Base-by-base conservation (phyloP, 257 asterid genomes). In the Ligustrum vulgare region DNA sequence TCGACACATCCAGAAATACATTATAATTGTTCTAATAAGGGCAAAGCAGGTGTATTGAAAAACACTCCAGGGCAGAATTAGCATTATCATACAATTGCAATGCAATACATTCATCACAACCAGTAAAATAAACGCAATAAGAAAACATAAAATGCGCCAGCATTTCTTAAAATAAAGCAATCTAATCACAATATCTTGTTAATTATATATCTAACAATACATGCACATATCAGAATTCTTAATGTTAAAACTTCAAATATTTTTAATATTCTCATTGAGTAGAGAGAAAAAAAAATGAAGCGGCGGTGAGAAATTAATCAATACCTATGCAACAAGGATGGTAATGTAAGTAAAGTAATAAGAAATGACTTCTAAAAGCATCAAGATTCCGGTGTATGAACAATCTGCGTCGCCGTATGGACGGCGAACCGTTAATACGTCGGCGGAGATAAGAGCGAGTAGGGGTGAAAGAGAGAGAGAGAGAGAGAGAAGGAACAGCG, bases 391-490 rank as follows among this genome's bases (percentile, higher is more conserved):
- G 45, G 35, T 72, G 70, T 4, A 36, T 47, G 62, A 32, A 33
- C 7, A 41, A 73, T 79, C 37, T 60, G 78, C 77, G 79, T 84
- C 84, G 80, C 80, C 80, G 72, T 15, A 67, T 36, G 68, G 86
- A 63, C 87, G 89, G 87, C 72, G 88, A 79, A 79, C 84, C 86
- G 90, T 81, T 89, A 74, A 73, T 77, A 28, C 60, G 78, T 81
- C 79, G 80, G 84, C 80, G 75, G 67, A 65, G 66, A 8, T 8
- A 72, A 49, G 69, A 31, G 23, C 32, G 69, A 56, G 67, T 9
- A 20, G 20, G 16, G 8, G n/a, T 11, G n/a, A 47, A n/a, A n/a
- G n/a, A 15, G 20, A 47, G 58, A 47, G 56, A 47, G n/a, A 47
- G 31, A 28, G 31, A 28, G 79, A 72, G 80, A 74, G 79, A 73